A percentile compares a stretch with the other conserved stretches of the same genome.
Evolutionary conservation across 1,284 basidiomycete species (phyloP).

Genomic region (Leccinum holopus): DNA sequence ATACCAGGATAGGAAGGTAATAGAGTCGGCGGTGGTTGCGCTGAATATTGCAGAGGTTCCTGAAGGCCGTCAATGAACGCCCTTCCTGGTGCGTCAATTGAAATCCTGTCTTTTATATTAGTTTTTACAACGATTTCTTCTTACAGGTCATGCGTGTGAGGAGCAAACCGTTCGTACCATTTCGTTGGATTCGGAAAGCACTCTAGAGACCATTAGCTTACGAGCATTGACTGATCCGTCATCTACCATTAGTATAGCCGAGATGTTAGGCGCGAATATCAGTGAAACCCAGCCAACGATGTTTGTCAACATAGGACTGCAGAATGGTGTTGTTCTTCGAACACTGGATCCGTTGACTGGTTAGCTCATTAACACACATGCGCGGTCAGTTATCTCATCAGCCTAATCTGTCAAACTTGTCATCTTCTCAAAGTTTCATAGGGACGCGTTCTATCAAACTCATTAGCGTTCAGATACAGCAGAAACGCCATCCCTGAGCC

Average conservation of each 20-base stretch:
- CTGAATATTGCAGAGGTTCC: slow-evolving; percentile 5
- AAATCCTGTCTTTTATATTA: background rate
- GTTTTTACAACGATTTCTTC: slow-evolving; percentile 8
- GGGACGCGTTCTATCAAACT: no score
- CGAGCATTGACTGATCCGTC: slow-evolving; percentile 97
- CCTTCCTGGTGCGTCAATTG: slow-evolving; percentile 72
- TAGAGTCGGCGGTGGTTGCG: slow-evolving; percentile 93
- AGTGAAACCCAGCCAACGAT: slow-evolving; percentile 94
- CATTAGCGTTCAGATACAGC: no score
- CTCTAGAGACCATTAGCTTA: slow-evolving; percentile 91
- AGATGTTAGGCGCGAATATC: slow-evolving; percentile 95
- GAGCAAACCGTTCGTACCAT: slow-evolving; percentile 98
- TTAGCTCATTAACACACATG: slow-evolving; percentile 68
- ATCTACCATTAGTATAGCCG: slow-evolving; percentile 94
- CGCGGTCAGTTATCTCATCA: no score
- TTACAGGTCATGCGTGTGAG: slow-evolving; percentile 94
- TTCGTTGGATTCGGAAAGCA: slow-evolving; percentile 94
- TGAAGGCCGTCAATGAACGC: slow-evolving; percentile 90
- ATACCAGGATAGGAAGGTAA: slow-evolving; percentile 86
- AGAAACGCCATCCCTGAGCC: no score
- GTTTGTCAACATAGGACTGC: slow-evolving; percentile 97
- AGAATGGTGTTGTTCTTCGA: slow-evolving; percentile 93
- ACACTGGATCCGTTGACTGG: slow-evolving; percentile 95
- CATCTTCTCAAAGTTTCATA: no score
- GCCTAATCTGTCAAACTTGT: no score